Evolutionary conservation across 2,329 filamentous ascomycete genomes (phyloP).

Genomic region (Nectriaceae sp.): DNA sequence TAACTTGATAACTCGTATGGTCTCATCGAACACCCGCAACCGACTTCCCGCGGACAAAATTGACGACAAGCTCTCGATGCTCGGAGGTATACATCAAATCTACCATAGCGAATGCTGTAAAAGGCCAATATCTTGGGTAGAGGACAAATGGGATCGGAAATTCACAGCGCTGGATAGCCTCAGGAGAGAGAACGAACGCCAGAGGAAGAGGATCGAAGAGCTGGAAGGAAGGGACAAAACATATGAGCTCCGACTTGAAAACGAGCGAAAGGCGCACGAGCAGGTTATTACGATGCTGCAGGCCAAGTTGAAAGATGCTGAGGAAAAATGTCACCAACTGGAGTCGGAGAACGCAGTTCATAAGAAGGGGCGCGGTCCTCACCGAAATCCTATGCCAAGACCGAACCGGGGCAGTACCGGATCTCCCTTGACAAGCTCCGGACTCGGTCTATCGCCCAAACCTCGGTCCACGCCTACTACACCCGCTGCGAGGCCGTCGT

Average conservation of each 20-base stretch:
- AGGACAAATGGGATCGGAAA: slow-evolving; percentile 40
- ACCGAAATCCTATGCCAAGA: slow-evolving; percentile 18
- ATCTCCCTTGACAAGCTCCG: slow-evolving; percentile 13
- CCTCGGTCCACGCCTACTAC: slow-evolving; percentile 26
- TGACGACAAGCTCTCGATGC: slow-evolving; percentile 43
- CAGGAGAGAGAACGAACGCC: slow-evolving; percentile 33
- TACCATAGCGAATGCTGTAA: slow-evolving; percentile 50
- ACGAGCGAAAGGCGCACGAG: slow-evolving; percentile 36
- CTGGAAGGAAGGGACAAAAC: slow-evolving; percentile 43
- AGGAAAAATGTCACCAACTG: slow-evolving; percentile 31
- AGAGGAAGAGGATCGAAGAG: slow-evolving; percentile 35
- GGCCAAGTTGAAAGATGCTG: slow-evolving; percentile 37
- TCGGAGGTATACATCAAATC: slow-evolving; percentile 49
- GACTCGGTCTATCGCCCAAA: slow-evolving; percentile 22
- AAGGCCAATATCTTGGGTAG: slow-evolving; percentile 37
- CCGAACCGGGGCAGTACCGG: slow-evolving; percentile 17
- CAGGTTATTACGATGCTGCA: slow-evolving; percentile 36
- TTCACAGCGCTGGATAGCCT: slow-evolving; percentile 31
- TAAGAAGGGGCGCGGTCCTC: slow-evolving; percentile 20
- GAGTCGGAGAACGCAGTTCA: slow-evolving; percentile 29
- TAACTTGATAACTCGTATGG: slow-evolving; percentile 39
- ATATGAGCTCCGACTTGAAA: slow-evolving; percentile 40
- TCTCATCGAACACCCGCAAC: slow-evolving; percentile 31
- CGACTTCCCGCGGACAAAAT: slow-evolving; percentile 39
- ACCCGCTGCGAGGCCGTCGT: slow-evolving; percentile 19